Conservation (phyloP, 805 yeast species). For the Brettanomyces custersianus region DNA sequence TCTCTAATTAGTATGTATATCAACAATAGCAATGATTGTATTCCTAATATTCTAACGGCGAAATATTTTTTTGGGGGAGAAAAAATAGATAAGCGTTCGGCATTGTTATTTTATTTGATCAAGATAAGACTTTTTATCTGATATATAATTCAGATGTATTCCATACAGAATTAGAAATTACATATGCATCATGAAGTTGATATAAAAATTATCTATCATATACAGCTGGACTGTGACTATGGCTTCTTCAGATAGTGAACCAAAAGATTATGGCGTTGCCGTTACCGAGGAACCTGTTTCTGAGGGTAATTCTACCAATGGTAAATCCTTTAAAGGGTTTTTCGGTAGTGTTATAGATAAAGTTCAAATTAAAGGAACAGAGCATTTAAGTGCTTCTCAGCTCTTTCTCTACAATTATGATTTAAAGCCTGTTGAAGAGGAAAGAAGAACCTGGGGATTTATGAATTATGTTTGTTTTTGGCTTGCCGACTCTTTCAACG, state of each 20-base stretch:
- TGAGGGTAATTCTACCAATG: not conserved
- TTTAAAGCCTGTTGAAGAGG: constrained; percentile 67
- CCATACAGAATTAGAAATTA: too few relatives aligned
- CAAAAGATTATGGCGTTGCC: not conserved
- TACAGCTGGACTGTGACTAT: not conserved
- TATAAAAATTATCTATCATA: too few relatives aligned
- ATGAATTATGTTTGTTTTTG: constrained; percentile 71
- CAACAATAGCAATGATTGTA: too few relatives aligned
- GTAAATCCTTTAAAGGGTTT: constrained; percentile 1
- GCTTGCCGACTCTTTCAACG: constrained; percentile 85
- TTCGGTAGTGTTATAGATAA: constrained; percentile 7
- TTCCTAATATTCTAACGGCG: too few relatives aligned
- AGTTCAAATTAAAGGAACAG: constrained; percentile 21
- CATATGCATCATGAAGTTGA: too few relatives aligned
- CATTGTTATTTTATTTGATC: too few relatives aligned
- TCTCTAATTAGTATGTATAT: too few relatives aligned
- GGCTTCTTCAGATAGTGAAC: not conserved
- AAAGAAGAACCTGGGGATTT: constrained; percentile 81
- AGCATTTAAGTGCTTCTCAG: constrained; percentile 41
- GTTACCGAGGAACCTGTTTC: not conserved
- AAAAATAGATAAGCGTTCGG: too few relatives aligned
- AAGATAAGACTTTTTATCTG: too few relatives aligned
- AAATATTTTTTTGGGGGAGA: too few relatives aligned
- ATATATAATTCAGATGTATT: too few relatives aligned
- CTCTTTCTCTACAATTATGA: constrained; percentile 67